A percentile compares a stretch with the other conserved stretches of the same genome.
These are phyloP conservation scores for Picea glauca DNA, from an alignment of 75 land plant genomes.

Conservation along the genomic window DNA sequence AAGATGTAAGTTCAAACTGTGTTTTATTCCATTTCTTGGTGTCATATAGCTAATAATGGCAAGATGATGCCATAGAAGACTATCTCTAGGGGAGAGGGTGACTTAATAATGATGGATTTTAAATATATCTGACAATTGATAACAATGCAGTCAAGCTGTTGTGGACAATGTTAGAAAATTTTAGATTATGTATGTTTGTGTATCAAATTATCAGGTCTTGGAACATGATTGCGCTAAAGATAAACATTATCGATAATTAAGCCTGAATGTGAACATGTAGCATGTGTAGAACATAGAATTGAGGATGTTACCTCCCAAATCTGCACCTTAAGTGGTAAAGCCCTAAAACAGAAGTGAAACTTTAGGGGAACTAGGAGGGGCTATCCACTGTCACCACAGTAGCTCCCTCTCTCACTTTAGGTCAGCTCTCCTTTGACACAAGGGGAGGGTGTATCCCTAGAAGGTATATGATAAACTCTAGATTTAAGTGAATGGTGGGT, in stretches of 20 bases:
- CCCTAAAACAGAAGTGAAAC: no score
- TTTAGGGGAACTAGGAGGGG: no score
- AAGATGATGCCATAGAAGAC: background rate
- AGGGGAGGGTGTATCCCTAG: no score
- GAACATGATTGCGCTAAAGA: background rate
- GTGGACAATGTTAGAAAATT: no score
- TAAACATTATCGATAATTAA: background rate
- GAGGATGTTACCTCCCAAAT: background rate
- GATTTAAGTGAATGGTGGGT: no score
- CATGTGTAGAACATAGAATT: background rate
- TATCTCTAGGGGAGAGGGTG: background rate
- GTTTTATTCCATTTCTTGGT: background rate
- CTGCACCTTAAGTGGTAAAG: no score
- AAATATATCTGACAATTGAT: background rate
- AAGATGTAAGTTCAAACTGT: constrained; percentile 56
- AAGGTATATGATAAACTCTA: no score
- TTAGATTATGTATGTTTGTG: background rate
- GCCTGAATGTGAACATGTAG: background rate
- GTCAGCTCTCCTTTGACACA: no score
- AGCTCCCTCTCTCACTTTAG: no score
- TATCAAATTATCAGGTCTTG: background rate
- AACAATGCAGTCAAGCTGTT: background rate
- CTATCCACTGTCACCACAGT: no score
- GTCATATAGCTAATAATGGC: background rate
- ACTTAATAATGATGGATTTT: background rate